Evolutionary conservation across 345 rosid genomes (phyloP).

Genomic region (Hibiscus mutabilis): DNA sequence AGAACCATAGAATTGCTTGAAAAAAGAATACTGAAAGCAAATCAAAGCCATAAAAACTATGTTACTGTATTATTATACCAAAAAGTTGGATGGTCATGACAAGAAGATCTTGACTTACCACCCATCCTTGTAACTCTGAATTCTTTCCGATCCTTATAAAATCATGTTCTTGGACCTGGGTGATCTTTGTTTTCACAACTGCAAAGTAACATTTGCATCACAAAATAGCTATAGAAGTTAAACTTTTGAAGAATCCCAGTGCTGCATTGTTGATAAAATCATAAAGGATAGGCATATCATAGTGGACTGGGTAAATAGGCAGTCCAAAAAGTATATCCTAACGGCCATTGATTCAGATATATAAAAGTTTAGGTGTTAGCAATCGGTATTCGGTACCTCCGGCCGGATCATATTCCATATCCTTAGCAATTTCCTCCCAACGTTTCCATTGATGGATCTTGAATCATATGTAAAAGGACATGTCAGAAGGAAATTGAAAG

Average conservation of each 20-base stretch:
- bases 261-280: not conserved
- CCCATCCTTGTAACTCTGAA: slow-evolving; percentile 47
- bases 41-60: not conserved
- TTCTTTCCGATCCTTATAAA: slow-evolving; percentile 56
- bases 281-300: not conserved
- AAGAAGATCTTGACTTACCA: slow-evolving; percentile 38
- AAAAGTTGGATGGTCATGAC: not conserved
- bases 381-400: slow-evolving; percentile 23
- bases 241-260: not conserved
- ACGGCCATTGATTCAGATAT: not conserved
- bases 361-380: not conserved
- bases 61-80: not conserved
- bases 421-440: slow-evolving; percentile 47
- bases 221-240: not conserved
- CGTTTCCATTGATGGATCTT: slow-evolving; percentile 58
- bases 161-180: slow-evolving; percentile 52
- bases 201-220: not conserved
- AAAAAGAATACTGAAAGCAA: slow-evolving; percentile 59
- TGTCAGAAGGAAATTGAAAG: not conserved
- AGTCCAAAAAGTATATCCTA: not conserved
- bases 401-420: slow-evolving; percentile 20
- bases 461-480: not conserved
- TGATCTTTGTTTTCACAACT: slow-evolving; percentile 19
- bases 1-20: slow-evolving; percentile 79
- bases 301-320: not conserved